Conservation (phyloP, 257 asterid genomes). For the Salvia hispanica region DNA sequence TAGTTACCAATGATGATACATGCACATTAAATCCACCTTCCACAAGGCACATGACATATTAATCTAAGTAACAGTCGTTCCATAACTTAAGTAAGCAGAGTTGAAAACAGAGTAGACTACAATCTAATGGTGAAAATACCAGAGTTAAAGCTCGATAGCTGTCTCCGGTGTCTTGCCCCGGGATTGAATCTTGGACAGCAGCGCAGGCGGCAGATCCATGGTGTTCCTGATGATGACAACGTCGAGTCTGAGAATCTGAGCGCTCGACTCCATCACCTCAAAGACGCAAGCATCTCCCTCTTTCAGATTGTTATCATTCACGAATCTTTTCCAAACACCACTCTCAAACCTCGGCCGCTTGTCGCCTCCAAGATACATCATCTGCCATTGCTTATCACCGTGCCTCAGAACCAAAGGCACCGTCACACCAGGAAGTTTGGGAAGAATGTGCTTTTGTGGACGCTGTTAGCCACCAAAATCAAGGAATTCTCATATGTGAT, state of each 20-base stretch:
- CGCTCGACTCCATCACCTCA: slow-evolving; percentile 41
- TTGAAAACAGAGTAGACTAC: no score
- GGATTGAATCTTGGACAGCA: neutral
- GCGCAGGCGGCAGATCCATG: no score
- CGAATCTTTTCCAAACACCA: slow-evolving; percentile 38
- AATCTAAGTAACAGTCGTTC: no score
- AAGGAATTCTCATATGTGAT: no score
- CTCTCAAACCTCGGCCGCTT: slow-evolving; percentile 18
- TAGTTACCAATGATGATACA: no score
- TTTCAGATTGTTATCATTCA: slow-evolving; percentile 41
- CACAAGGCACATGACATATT: no score
- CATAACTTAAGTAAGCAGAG: no score
- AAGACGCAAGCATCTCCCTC: slow-evolving; percentile 56
- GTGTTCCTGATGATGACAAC: slow-evolving; percentile 41
- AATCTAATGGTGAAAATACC: no score
- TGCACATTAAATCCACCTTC: no score
- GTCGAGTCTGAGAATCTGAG: slow-evolving; percentile 23
- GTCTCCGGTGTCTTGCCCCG: slow-evolving; percentile 6
- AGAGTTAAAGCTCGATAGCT: neutral
- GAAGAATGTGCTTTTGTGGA: no score
- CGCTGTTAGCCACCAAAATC: no score
- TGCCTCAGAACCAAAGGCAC: slow-evolving; percentile 38
- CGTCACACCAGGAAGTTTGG: no score
- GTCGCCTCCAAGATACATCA: slow-evolving; percentile 24
- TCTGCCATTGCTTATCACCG: slow-evolving; percentile 44